phyloP scores from a whole-genome alignment of 208 protist species.

The Trypanosoma rangeli region DNA sequence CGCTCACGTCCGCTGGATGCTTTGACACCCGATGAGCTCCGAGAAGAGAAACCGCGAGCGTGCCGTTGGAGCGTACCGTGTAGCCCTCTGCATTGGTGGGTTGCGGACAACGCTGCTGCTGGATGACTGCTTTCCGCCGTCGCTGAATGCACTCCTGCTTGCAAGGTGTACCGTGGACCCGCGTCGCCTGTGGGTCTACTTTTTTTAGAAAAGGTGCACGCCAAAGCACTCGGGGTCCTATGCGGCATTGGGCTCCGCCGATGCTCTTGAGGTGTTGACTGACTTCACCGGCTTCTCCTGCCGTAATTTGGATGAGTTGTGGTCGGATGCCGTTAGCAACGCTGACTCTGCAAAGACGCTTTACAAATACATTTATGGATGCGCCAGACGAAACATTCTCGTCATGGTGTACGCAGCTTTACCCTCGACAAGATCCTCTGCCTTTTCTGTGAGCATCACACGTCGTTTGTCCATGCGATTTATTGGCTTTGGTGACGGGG shows the following conservation, averaged over 20 bases:
- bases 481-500: neutral
- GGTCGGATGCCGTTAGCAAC: slow-evolving; percentile 10
- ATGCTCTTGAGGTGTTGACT: slow-evolving; percentile 54
- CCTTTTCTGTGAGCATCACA: neutral
- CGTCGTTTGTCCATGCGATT: neutral
- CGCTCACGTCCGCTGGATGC: slow-evolving; percentile 22
- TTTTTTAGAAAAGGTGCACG: slow-evolving; percentile 87
- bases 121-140: slow-evolving; percentile 34
- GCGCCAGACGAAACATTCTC: neutral
- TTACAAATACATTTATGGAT: slow-evolving; percentile 13
- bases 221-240: slow-evolving; percentile 83
- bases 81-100: slow-evolving; percentile 20
- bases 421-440: neutral
- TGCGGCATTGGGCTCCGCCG: slow-evolving; percentile 58
- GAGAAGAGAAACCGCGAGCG: slow-evolving; percentile 14
- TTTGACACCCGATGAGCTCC: slow-evolving; percentile 8
- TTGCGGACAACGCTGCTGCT: slow-evolving; percentile 31
- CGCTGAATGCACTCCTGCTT: slow-evolving; percentile 33
- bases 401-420: slow-evolving; percentile 19
- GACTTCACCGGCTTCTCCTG: slow-evolving; percentile 68
- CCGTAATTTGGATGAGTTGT: slow-evolving; percentile 45
- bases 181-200: slow-evolving; percentile 71
- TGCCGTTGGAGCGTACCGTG: slow-evolving; percentile 23
- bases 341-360: neutral
- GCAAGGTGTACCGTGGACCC: slow-evolving; percentile 48